Evolutionary conservation across 2,329 filamentous ascomycete genomes (phyloP).

Genomic region (Aspergillus caelatus): DNA sequence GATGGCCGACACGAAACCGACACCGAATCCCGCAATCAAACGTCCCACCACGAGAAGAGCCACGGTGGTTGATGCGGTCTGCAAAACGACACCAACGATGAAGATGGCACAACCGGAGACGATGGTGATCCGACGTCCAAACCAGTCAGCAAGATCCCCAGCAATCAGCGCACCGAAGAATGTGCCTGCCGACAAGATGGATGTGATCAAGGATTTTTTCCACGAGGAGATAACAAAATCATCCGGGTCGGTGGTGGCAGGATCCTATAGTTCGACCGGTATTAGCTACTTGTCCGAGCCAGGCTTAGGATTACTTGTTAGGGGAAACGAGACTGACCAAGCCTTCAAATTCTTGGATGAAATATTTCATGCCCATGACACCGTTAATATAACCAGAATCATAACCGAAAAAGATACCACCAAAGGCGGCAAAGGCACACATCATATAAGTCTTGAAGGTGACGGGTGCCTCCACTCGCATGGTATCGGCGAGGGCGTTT

Average conservation of each 20-base stretch:
- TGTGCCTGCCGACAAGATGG: slow-evolving; percentile 75
- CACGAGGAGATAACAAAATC: slow-evolving; percentile 50
- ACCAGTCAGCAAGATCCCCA: slow-evolving; percentile 74
- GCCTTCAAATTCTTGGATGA: slow-evolving; percentile 45
- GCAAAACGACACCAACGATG: slow-evolving; percentile 67
- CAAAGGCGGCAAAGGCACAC: slow-evolving; percentile 63
- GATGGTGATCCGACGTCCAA: slow-evolving; percentile 67
- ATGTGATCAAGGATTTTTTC: slow-evolving; percentile 67
- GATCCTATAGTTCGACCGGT: slow-evolving; percentile 20
- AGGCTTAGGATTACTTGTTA: neutral
- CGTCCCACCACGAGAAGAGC: slow-evolving; percentile 71
- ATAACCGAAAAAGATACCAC: slow-evolving; percentile 64
- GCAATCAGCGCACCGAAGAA: slow-evolving; percentile 79
- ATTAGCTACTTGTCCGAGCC: neutral
- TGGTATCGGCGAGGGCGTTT: slow-evolving; percentile 49
- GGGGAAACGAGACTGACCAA: slow-evolving; percentile 27
- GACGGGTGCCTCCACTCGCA: slow-evolving; percentile 61
- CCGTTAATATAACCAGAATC: slow-evolving; percentile 60
- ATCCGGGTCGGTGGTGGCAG: slow-evolving; percentile 32
- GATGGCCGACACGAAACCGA: slow-evolving; percentile 78
- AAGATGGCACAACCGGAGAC: slow-evolving; percentile 74
- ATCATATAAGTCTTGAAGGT: slow-evolving; percentile 63
- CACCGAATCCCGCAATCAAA: slow-evolving; percentile 74
- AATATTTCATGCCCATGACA: slow-evolving; percentile 55
- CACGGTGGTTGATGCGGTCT: slow-evolving; percentile 60